Conservation (phyloP, 2,329 filamentous ascomycete genomes). For the Aspergillus sp. region DNA sequence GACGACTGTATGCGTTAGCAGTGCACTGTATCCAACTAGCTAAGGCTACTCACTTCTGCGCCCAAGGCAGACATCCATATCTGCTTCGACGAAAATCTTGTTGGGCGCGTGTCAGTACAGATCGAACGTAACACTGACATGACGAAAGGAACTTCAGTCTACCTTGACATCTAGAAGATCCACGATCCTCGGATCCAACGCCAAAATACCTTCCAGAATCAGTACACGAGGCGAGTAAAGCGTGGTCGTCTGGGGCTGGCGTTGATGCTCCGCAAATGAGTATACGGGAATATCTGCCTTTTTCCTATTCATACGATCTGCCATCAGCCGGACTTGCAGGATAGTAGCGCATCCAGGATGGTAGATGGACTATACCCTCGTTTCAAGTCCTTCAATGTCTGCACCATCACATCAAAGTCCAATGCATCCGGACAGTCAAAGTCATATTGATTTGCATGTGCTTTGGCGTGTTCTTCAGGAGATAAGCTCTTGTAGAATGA, state of each 20-base stretch:
- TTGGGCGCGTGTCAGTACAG: neutral
- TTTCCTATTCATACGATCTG: slow-evolving; percentile 20
- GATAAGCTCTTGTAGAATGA: slow-evolving; percentile 93
- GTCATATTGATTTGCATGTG: slow-evolving; percentile 87
- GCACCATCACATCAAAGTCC: slow-evolving; percentile 82
- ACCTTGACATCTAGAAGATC: slow-evolving; percentile 87
- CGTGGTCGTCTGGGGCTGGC: slow-evolving; percentile 68
- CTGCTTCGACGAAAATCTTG: slow-evolving; percentile 90
- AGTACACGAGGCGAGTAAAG: slow-evolving; percentile 96
- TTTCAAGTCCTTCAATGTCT: slow-evolving; percentile 75
- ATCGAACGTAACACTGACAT: neutral
- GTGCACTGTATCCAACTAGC: neutral
- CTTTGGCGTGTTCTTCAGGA: slow-evolving; percentile 66
- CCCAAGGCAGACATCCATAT: slow-evolving; percentile 86
- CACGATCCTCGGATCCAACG: slow-evolving; percentile 73
- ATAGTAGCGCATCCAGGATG: no score
- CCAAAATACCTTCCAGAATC: slow-evolving; percentile 92
- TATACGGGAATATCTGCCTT: slow-evolving; percentile 83
- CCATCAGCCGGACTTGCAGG: neutral
- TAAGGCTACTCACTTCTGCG: slow-evolving; percentile 58
- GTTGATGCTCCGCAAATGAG: slow-evolving; percentile 85
- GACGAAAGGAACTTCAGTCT: slow-evolving; percentile 12
- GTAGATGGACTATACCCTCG: slow-evolving; percentile 59
- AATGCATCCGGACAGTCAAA: slow-evolving; percentile 92
- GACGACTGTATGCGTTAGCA: slow-evolving; percentile 50